phyloP scores from a whole-genome alignment of 345 rosid species.

The Mallotus nudiflorus region DNA sequence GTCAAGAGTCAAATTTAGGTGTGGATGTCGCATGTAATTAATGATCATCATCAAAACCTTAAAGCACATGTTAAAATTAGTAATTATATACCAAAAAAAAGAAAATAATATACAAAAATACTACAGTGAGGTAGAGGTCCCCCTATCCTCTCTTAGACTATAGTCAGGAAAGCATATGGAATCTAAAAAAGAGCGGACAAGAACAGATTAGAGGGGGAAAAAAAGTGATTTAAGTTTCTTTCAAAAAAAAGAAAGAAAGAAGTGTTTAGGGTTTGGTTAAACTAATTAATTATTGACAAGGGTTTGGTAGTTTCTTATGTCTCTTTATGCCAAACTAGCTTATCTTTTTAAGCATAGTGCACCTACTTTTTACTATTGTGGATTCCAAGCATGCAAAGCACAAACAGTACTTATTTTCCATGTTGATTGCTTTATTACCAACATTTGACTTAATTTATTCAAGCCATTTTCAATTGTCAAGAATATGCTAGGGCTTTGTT shows the following conservation, averaged over 20 bases:
- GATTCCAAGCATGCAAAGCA: conserved; percentile 33
- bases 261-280: not conserved
- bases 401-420: not conserved
- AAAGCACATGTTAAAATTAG: no score
- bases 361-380: not conserved
- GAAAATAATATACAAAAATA: not conserved
- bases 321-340: not conserved
- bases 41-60: no score
- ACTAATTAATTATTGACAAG: not conserved
- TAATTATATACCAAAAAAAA: not conserved
- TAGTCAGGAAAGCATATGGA: not conserved
- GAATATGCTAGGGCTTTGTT: no score
- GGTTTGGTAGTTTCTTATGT: not conserved
- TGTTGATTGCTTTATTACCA: no score
- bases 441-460: no score
- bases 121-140: conserved; percentile 14
- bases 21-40: no score
- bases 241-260: not conserved
- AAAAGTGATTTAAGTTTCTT: no score
- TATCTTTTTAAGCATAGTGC: conserved; percentile 19
- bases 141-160: not conserved
- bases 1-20: no score
- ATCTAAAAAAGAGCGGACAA: not conserved
- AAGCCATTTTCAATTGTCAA: no score
- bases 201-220: no score